A percentile compares a stretch with the other conserved stretches of the same genome.
These are phyloP conservation scores for Komagataella mondaviorum DNA, from an alignment of 805 yeast genomes.

Conservation along the genomic window DNA sequence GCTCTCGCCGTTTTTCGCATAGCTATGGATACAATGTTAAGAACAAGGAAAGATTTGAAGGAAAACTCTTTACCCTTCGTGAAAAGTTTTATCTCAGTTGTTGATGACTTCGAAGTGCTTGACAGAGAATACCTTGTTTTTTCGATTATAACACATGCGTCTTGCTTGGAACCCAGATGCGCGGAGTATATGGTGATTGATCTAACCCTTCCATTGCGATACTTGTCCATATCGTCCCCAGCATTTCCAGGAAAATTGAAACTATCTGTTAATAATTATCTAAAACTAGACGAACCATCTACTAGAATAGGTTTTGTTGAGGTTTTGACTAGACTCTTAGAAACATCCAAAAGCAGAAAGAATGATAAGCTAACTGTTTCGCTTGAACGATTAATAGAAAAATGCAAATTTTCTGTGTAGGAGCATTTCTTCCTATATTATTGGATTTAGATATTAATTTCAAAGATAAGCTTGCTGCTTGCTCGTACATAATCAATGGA, in stretches of 20 bases:
- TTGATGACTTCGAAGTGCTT: conserved; percentile 58
- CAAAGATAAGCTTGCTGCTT: no score
- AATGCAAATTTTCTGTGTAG: background rate
- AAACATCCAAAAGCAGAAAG: no score
- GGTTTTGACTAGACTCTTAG: background rate
- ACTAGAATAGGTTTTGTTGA: background rate
- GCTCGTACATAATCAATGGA: no score
- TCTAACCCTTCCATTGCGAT: conserved; percentile 56
- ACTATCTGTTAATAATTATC: conserved; percentile 55
- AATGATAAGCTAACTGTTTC: background rate
- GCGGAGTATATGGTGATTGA: conserved; percentile 32
- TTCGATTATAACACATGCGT: conserved; percentile 48
- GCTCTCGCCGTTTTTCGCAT: conserved; percentile 60
- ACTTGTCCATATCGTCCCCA: conserved; percentile 22
- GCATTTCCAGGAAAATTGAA: conserved; percentile 49
- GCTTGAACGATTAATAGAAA: background rate
- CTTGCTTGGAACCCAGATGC: conserved; percentile 24
- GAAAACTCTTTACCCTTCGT: conserved; percentile 26
- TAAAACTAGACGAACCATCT: conserved; percentile 21
- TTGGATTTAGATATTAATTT: no score
- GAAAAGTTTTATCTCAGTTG: conserved; percentile 31
- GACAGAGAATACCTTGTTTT: conserved; percentile 53
- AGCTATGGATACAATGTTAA: conserved; percentile 34
- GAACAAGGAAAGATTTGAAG: conserved; percentile 17
- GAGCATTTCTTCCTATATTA: background rate